Base-by-base conservation (phyloP, 495 filamentous ascomycete genomes). In the Aspergillus heteromorphus region DNA sequence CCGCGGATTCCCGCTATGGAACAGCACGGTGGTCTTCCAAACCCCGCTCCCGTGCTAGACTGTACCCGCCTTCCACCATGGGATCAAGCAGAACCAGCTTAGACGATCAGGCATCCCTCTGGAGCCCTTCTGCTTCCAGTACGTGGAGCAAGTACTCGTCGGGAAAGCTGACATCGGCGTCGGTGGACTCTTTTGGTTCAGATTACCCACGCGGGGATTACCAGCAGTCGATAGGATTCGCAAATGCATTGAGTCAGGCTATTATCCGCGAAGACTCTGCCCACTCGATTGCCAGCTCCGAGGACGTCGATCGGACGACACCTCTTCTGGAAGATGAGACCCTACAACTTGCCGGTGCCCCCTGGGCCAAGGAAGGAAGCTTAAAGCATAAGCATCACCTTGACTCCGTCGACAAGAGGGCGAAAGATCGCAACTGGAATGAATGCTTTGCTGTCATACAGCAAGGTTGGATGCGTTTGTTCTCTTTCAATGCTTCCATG, bases 381-480 rank as follows among this genome's bases (percentile, higher is more conserved):
- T 73, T 97, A 14, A 92, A 92, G 61, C 92, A 97, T 71, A 97
- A 97, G 70, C 93, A 96, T 66, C 92, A 97, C 65, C 79, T 97
- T 14, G 92, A 97, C 63, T 81, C 87, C 6, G 76, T 87, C 41
- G 91, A 93, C 57, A 96, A 93, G 77, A 85, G 87, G 61, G 87
- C 92, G 49, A 96, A 91, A 68, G 90, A 96, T 63, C 81, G 92
- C 21, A 90, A 88, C 51, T 99, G 93, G 93, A 85, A 79, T 49
- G 92, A 97, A 58, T 90, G 90, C 49, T 99, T 99, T 66, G 95
- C 92, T n/a, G 93, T 99, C 36, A 87, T 99, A 54, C 89, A 96
- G 58, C 95, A 93, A 61, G 93, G 93, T n/a, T 90, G 86, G 71
- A 83, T 99, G 79, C 90, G 89, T 30, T 77, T 99, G 3, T 99